These are phyloP conservation scores for Onygenales sp. DNA, from an alignment of 2,329 filamentous ascomycete genomes.

Conservation along the genomic window DNA sequence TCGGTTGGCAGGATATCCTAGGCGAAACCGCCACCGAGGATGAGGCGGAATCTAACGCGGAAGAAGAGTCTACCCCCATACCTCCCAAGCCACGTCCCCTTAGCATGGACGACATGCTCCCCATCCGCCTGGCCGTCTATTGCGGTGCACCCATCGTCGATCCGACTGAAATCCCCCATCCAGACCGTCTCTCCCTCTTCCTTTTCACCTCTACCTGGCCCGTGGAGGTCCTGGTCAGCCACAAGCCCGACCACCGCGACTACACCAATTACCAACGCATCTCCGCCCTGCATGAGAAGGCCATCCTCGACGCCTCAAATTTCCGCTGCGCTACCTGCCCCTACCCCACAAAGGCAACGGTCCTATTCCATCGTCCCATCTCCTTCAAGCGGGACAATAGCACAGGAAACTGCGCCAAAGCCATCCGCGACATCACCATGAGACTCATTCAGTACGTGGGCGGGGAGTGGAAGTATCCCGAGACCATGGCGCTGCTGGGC, in stretches of 20 bases:
- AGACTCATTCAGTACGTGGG: constrained; percentile 13
- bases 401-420: not conserved
- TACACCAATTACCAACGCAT: constrained; percentile 11
- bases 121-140: constrained; percentile 10
- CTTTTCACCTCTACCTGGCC: constrained; percentile 15
- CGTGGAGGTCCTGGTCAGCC: constrained; percentile 1
- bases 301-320: constrained; percentile 11
- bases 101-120: not conserved
- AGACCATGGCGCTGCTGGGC: constrained; percentile 10
- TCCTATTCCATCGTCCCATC: constrained; percentile 15
- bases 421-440: constrained; percentile 8
- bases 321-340: constrained; percentile 16
- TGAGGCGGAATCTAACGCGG: not conserved
- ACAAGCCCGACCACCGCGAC: not conserved
- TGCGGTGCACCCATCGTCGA: constrained; percentile 13
- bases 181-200: constrained; percentile 10
- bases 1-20: not conserved
- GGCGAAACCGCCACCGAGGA: not conserved
- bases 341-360: constrained; percentile 7
- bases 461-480: constrained; percentile 13
- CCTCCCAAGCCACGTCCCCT: not conserved
- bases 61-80: not conserved
- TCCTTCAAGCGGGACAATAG: constrained; percentile 9
- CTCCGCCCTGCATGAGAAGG: constrained; percentile 11
- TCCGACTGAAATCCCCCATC: constrained; percentile 1